Evolutionary conservation across 1,139 yeast species (phyloP), one percentile per base, ranked within the genome.

Genomic region (Hansenula sp.): DNA sequence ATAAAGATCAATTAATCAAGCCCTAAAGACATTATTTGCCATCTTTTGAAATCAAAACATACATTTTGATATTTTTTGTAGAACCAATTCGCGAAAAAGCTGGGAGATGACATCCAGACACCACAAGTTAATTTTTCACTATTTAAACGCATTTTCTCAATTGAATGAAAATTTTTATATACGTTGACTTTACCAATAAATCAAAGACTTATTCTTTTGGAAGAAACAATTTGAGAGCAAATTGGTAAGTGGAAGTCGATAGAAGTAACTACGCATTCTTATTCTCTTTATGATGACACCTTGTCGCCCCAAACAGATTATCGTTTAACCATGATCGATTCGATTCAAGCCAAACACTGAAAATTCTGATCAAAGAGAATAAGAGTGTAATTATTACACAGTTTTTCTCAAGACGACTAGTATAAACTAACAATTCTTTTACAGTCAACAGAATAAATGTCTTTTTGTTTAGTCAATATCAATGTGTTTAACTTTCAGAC

Each of bases 261-360:
- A n/a, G n/a, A n/a, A 21, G 14, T 12, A 29, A 4, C 6, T 17
- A 22, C 18, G 4, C 7, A 12, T 19, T 4, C 7, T 13, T 24
- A 19, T 8, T 12, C 31, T 45, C 36, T 18, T 26, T 28, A 57
- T 72, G 79, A 74, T 72, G 78, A 73, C 71, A 59, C 59, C 42
- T 40, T 72, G 79, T 74, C 79, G 79, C 80, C 80, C 80, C 79
- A 75, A 73, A 65, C 79, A 73, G 76, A 74, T 55, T 53, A 50
- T 52, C 57, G 57, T 52, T 46, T 39, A 50, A 43, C 39, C 37
- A 69, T 75, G 79, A 75, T 68, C 71, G 80, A 75, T 61, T 69
- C 78, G 79, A 71, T 71, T 56, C 56, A 44, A 52, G 72, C 77
- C 70, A 65, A 66, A 69, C 74, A 69, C 75, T 69, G 74, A 69